Evolutionary conservation across 192 early-diverging fungal species (phyloP).

Genomic region (Podila minutissima): DNA sequence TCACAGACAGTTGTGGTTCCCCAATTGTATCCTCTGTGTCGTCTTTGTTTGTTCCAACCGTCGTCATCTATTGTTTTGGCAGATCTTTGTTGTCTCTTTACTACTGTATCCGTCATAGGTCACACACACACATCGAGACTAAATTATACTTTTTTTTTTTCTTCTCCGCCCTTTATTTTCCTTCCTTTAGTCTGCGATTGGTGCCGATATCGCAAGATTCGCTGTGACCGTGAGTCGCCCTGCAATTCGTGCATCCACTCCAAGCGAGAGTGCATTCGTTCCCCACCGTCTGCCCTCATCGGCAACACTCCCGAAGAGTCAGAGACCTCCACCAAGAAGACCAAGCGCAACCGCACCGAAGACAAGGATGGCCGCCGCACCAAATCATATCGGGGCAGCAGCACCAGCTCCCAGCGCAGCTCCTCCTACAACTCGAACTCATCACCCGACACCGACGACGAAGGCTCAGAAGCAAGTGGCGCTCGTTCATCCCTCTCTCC

Average conservation of each 20-base stretch:
- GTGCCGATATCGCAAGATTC: constrained; percentile 48
- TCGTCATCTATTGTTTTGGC: too few species aligned
- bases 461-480: neutral
- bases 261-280: constrained; percentile 49
- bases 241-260: constrained; percentile 49
- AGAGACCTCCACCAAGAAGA: constrained; percentile 6
- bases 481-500: constrained; percentile 14
- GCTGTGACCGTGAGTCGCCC: constrained; percentile 46
- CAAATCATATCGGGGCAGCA: constrained; percentile 39
- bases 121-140: too few species aligned
- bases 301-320: constrained; percentile 5
- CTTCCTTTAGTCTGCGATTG: constrained; percentile 43
- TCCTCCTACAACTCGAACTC: constrained; percentile 28
- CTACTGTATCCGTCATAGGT: too few species aligned
- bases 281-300: constrained; percentile 36
- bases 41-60: too few species aligned
- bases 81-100: too few species aligned
- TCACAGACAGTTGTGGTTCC: too few species aligned
- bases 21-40: too few species aligned
- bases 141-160: neutral
- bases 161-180: neutral
- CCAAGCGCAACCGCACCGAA: constrained; percentile 11
- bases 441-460: constrained; percentile 14
- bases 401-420: constrained; percentile 29
- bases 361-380: constrained; percentile 18